Conservation (phyloP, 2,329 filamentous ascomycete species). For the Aspergillus aculeatus region DNA sequence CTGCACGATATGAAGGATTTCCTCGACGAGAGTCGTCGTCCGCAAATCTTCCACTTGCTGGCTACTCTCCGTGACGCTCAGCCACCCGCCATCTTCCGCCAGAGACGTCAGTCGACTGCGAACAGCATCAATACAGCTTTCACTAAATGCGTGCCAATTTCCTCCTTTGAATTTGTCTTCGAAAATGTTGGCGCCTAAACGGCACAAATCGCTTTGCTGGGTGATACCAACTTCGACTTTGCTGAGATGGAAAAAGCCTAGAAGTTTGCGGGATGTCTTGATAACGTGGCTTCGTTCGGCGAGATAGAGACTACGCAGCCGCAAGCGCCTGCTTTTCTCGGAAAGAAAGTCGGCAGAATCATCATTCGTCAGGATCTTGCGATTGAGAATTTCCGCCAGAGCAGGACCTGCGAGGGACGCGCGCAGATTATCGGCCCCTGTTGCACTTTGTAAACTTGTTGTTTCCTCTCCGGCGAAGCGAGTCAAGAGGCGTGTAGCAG, state of each 20-base stretch:
- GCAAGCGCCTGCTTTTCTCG: constrained; percentile 60
- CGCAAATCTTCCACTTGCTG: constrained; percentile 62
- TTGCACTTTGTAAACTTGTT: constrained; percentile 71
- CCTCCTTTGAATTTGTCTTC: constrained; percentile 26
- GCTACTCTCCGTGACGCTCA: constrained; percentile 49
- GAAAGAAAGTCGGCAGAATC: constrained; percentile 57
- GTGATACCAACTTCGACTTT: constrained; percentile 14
- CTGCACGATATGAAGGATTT: constrained; percentile 71
- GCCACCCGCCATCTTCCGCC: constrained; percentile 45
- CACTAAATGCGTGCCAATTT: constrained; percentile 27
- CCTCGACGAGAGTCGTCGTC: constrained; percentile 63
- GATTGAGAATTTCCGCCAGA: constrained; percentile 36
- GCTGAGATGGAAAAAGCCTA: constrained; percentile 34
- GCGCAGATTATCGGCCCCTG: constrained; percentile 63
- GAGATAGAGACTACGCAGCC: constrained; percentile 70
- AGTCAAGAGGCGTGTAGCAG: constrained; percentile 68
- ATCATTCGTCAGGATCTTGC: constrained; percentile 24
- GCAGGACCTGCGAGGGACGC: constrained; percentile 52
- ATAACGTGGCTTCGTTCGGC: constrained; percentile 68
- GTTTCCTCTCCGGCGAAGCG: constrained; percentile 76
- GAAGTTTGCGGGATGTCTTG: constrained; percentile 58
- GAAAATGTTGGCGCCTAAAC: constrained; percentile 34
- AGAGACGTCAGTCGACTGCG: constrained; percentile 34
- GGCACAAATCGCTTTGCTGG: constrained; percentile 17
- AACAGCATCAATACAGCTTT: constrained; percentile 37